Conservation (phyloP, 2,329 filamentous ascomycete species). For the Zymoseptoria ardabiliae region DNA sequence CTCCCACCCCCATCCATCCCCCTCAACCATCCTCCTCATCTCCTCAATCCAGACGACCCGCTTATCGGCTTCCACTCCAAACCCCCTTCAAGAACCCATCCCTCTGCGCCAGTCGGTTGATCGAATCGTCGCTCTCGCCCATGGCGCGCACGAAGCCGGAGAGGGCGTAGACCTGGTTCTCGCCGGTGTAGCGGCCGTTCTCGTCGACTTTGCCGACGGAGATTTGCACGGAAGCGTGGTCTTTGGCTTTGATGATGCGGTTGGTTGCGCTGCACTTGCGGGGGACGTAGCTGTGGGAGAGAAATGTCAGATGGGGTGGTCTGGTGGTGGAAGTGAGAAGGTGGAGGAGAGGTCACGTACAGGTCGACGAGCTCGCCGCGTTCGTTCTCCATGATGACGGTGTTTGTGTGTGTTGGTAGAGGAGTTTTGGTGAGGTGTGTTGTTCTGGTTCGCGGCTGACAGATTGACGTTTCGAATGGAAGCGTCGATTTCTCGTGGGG, state of each 20-base stretch:
- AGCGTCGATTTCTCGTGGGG: background rate
- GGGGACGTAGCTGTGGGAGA: conserved; percentile 70
- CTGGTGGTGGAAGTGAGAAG: conserved; percentile 3
- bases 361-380: conserved; percentile 99
- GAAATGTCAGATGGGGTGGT: conserved; percentile 24
- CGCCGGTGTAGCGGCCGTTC: conserved; percentile 92
- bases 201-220: conserved; percentile 97
- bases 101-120: conserved; percentile 92
- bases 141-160: conserved; percentile 96
- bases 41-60: conserved; percentile 16
- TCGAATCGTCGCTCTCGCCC: conserved; percentile 93
- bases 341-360: conserved; percentile 49
- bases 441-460: background rate
- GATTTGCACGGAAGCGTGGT: conserved; percentile 98
- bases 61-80: conserved; percentile 67
- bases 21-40: conserved; percentile 7
- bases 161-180: conserved; percentile 95
- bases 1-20: conserved; percentile 1
- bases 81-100: conserved; percentile 97
- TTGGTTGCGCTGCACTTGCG: conserved; percentile 98
- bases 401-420: conserved; percentile 8
- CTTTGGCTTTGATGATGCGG: conserved; percentile 99
- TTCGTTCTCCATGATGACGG: conserved; percentile 90
- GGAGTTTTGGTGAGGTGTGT: conserved; percentile 1
- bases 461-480: background rate